Evolutionary conservation across 2,329 filamentous ascomycete genomes (phyloP).

Genomic region (Hortaea sp.): DNA sequence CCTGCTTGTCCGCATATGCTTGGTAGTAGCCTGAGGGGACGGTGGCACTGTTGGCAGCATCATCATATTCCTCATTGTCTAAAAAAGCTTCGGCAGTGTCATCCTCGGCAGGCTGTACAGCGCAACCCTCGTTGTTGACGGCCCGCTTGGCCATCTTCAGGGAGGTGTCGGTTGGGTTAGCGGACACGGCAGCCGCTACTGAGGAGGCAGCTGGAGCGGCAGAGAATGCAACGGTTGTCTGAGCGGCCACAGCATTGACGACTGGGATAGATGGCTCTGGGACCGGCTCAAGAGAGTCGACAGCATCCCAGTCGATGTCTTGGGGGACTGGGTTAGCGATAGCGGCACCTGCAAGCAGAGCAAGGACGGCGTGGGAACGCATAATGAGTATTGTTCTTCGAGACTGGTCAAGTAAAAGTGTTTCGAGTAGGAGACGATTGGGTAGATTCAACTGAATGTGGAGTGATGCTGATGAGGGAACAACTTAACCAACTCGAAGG

Average conservation of each 20-base stretch:
- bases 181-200: conserved; percentile 10
- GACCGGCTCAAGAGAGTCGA: conserved; percentile 8
- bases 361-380: conserved; percentile 7
- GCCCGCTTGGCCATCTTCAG: conserved; percentile 8
- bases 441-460: neutral
- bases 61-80: conserved; percentile 8
- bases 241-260: conserved; percentile 8
- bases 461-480: neutral
- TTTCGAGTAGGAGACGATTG: neutral
- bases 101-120: conserved; percentile 1
- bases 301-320: conserved; percentile 13
- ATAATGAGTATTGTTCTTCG: conserved; percentile 3
- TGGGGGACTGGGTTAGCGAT: conserved; percentile 13
- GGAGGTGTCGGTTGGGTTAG: conserved; percentile 11
- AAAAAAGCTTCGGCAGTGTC: conserved; percentile 12
- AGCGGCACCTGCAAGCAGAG: conserved; percentile 12
- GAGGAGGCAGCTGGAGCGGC: conserved; percentile 9
- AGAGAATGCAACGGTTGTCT: conserved; percentile 9
- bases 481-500: neutral
- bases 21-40: conserved; percentile 11
- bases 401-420: neutral
- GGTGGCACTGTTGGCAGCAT: conserved; percentile 7
- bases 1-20: conserved; percentile 11
- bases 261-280: conserved; percentile 9
- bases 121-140: conserved; percentile 5